Conservation (phyloP, 495 filamentous ascomycete species). For the Talaromyces liani region DNA sequence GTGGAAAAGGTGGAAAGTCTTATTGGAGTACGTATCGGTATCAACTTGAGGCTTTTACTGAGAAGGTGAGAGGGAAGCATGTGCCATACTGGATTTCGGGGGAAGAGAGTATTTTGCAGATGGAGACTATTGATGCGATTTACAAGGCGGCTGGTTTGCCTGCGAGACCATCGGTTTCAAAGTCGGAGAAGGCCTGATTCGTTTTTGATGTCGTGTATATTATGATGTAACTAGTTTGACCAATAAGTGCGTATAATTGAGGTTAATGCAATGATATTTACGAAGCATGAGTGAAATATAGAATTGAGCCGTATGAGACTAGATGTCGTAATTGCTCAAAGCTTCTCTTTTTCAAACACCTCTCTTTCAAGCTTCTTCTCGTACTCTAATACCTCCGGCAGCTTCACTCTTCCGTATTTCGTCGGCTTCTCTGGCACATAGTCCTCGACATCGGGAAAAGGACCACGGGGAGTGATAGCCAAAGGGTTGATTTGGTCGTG, state of each 20-base stretch:
- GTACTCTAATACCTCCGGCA: constrained; percentile 26
- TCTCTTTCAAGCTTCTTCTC: background rate
- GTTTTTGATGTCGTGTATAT: background rate
- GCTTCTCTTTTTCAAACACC: background rate
- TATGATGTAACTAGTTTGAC: background rate
- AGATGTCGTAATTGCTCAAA: background rate
- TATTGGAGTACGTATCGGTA: constrained; percentile 45
- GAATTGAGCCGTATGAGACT: background rate
- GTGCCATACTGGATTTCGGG: constrained; percentile 36
- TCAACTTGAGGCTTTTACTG: constrained; percentile 50
- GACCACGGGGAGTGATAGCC: constrained; percentile 58
- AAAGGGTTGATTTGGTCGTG: constrained; percentile 53
- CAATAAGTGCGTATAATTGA: background rate
- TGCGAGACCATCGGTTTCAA: background rate
- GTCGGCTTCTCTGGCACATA: constrained; percentile 32
- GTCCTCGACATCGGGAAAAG: constrained; percentile 52
- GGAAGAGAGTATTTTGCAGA: constrained; percentile 41
- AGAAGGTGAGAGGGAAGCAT: constrained; percentile 33
- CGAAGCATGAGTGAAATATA: too few relatives aligned
- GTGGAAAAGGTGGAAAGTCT: constrained; percentile 23
- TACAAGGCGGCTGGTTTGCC: constrained; percentile 36
- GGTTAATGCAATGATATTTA: background rate
- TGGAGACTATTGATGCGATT: constrained; percentile 44
- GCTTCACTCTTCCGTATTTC: constrained; percentile 24
- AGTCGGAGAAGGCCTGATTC: background rate